Evolutionary conservation across 805 yeast genomes (phyloP).

Genomic region (Lipomyces anomalus): DNA sequence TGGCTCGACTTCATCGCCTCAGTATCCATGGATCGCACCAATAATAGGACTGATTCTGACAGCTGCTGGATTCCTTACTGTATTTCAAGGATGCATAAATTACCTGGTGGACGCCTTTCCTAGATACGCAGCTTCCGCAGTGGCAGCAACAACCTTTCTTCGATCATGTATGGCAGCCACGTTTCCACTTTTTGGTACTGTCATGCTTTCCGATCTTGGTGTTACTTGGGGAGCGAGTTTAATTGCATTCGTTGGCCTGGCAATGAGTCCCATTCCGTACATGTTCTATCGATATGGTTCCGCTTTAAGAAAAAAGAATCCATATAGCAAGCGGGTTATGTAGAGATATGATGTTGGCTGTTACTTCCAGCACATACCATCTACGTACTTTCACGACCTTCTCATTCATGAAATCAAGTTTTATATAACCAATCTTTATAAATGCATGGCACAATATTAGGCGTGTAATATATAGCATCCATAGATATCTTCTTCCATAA

Average conservation of each 20-base stretch:
- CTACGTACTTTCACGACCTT: background rate
- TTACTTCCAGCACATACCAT: background rate
- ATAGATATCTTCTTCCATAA: too few species aligned
- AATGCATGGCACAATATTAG: too few species aligned
- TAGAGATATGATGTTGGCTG: background rate
- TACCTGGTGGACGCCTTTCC: slow-evolving; percentile 41
- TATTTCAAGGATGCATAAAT: slow-evolving; percentile 41
- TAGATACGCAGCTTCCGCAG: slow-evolving; percentile 59
- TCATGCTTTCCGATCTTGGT: slow-evolving; percentile 46
- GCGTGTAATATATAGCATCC: too few species aligned
- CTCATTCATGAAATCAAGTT: too few species aligned
- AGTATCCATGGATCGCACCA: slow-evolving; percentile 59
- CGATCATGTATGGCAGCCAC: slow-evolving; percentile 52
- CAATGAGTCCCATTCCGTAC: slow-evolving; percentile 53
- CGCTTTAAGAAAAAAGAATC: slow-evolving; percentile 32
- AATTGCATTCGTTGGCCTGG: slow-evolving; percentile 46
- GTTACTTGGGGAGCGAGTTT: slow-evolving; percentile 53
- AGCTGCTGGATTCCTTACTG: slow-evolving; percentile 37
- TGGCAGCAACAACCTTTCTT: slow-evolving; percentile 42
- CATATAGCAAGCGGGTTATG: slow-evolving; percentile 14
- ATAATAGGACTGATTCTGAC: slow-evolving; percentile 51
- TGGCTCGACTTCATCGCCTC: slow-evolving; percentile 62
- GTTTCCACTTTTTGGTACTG: slow-evolving; percentile 47
- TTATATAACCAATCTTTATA: too few species aligned
- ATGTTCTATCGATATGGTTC: slow-evolving; percentile 49